phyloP scores from a whole-genome alignment of 768 basidiomycete species.

The Collybia sordida region DNA sequence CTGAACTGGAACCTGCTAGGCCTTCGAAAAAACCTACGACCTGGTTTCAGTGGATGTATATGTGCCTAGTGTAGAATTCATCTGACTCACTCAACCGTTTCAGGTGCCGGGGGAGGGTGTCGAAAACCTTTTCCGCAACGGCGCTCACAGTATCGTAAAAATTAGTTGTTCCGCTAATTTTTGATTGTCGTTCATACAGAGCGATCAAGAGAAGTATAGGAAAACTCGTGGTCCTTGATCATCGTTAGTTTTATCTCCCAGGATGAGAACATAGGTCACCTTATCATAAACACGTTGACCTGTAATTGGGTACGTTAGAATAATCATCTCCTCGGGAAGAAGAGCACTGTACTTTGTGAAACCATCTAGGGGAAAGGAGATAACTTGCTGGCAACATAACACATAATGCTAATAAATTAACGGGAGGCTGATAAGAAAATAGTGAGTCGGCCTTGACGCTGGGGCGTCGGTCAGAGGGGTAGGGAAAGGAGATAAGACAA shows the following conservation, averaged over 20 bases:
- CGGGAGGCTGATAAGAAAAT: conserved; percentile 92
- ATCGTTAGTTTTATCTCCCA: neutral
- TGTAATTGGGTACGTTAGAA: conserved; percentile 20
- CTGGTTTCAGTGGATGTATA: neutral
- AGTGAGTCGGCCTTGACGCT: conserved; percentile 87
- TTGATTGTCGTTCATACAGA: conserved; percentile 83
- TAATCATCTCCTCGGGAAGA: neutral
- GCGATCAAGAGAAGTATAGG: conserved; percentile 81
- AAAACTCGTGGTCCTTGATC: conserved; percentile 70
- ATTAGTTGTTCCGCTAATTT: conserved; percentile 58
- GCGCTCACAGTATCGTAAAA: conserved; percentile 74
- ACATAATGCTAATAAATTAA: conserved; percentile 85
- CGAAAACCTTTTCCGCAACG: conserved; percentile 67
- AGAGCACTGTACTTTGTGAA: conserved; percentile 72
- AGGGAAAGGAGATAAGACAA: neutral
- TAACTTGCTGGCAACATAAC: conserved; percentile 88
- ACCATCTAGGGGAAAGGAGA: conserved; percentile 91
- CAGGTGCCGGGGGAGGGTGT: conserved; percentile 73
- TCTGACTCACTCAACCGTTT: conserved; percentile 71
- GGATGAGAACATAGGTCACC: conserved; percentile 35
- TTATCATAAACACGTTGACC: conserved; percentile 89
- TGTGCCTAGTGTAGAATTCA: too few relatives aligned
- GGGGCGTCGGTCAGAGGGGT: conserved; percentile 15
- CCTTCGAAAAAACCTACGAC: conserved; percentile 74
- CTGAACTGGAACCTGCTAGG: conserved; percentile 65